Base-by-base conservation (phyloP, 2,329 filamentous ascomycete species). In the Aspergillus sp. region DNA sequence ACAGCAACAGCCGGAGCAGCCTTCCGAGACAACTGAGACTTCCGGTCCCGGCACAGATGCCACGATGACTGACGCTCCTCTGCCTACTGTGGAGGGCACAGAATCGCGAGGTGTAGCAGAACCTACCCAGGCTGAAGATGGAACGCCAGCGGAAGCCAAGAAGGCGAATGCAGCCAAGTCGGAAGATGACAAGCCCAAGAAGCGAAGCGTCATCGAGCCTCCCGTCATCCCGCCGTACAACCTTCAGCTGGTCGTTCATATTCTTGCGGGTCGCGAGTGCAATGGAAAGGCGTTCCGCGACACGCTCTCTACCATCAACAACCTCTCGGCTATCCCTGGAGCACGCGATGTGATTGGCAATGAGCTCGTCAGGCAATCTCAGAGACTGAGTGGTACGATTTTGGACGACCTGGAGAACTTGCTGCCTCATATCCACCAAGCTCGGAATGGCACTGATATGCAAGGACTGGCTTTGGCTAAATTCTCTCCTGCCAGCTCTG, bases 211-310 rank as follows among this genome's bases (percentile, higher is more conserved):
- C 53, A 72, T 95, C 44, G 82, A 85, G 43, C 87, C 90, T 29
- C 93, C 93, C 0, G 77, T 90, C 40, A 84, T 98, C 46, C 90
- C 93, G 4, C 82, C 91, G 29, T 80, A 89, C 62, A 96, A 97
- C 63, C 78, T 98, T 47, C 87, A 86, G 48, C 75, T 97, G 48
- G 89, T 98, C n/a, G 87, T 97, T 57, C 93, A 93, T 64, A 95
- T 98, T 48, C 86, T 98, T 55, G 88, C 94, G 39, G 91, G 91
- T 52, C 85, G 90, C 42, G 93, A 98, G 67, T 98, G 93, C 70
- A 95, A 88, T 62, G 90, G 88, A 52, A 96, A 95, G 74, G 97
- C 93, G 0, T 98, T 98, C 77, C 87, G 93, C 63, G 94, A 97
- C 67, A 97, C 93, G 0, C 79, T 98, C 45, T 93, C 91, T 10